Evolutionary conservation across 495 filamentous ascomycete genomes (phyloP), one percentile per base, ranked within the genome.

Genomic region (Pyrenula aspistea): DNA sequence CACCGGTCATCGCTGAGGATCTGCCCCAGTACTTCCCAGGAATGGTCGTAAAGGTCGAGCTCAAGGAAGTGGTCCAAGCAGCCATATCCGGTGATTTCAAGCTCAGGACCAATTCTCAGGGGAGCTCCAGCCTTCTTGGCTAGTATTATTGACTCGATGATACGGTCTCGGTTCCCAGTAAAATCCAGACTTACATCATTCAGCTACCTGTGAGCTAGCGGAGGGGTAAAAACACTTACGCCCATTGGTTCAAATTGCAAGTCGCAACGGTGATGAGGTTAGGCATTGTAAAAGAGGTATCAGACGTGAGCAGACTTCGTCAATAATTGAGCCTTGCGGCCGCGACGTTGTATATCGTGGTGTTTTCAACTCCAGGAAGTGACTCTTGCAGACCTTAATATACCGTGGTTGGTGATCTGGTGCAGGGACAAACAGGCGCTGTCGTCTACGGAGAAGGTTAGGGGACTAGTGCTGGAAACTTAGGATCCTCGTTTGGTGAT

Each of bases 91-190:
- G 75, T 75, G 25, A 86, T 82, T 60, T 85, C 83, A 4, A 88
- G 76, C 65, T 88, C 85, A 0, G 89, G 89, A 10, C 89, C 88
- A 24, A 91, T 80, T 23, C 89, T 75, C 12, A 96, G 69, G n/a
- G 76, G 78, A 12, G 87, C 87, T 11, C 85, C 82, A 1, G 75
- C 76, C 10, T 67, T 76, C 66, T 92, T 95, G 22, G 91, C 87
- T 57, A 81, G 63, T 11, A 72, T 75, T 55, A 95, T 87, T 60
- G 79, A 83, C 67, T 91, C 77, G 55, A 89, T 84, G 59, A 94
- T 94, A 4, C 91, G 77, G 25, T 79, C 70, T 0, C 73, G 67
- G 62, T 95, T 95, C 21, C 90, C 91, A 61, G 86, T 83, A 65
- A 84, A 88, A 61, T 93, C 89, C 1, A 92, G 77, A 50, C 80